Evolutionary conservation across 305 asterid genomes (phyloP), one percentile per base, ranked within the genome.

Genomic region (Rubia occidens): DNA sequence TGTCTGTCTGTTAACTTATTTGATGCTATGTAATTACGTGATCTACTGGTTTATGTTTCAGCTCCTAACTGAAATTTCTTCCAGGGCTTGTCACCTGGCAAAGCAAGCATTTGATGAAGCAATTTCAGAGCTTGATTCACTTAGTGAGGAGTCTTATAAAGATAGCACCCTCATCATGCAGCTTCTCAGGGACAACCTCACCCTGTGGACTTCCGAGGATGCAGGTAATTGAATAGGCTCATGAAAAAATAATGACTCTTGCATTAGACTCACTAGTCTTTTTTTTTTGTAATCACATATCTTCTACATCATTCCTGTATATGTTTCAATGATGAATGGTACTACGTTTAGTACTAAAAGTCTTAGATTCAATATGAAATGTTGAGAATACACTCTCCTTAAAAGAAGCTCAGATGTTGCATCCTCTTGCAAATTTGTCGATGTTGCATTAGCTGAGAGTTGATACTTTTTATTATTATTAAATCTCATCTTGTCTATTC

Each of bases 21-120:
- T 17, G 44, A 37, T 66, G 40, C 51, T 21, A 54, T 24, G 42
- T 51, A 26, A 67, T 69, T 40, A 60, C 55, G 62, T 43, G 26
- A 20, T 11, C 17, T 60, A 14, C 56, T 45, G 37, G 43, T 67
- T 17, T 51, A 62, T 73, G 29, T 60, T 67, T 71, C 55, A 67
- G 64, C 69, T 72, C 61, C 47, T 65, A 32, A 17, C 21, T 74
- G 18, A 29, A 61, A 55, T 72, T 69, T 79, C 69, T 72, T 72
- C 72, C 79, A 87, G 96, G 88, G 96, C 96, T 60, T 89, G 96
- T 78, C 96, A 89, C 82, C 87, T 89, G 58, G 96, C 95, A n/a
- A 90, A 90, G 78, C 97, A 90, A 81, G 97, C 97, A 70, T 88
- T 90, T 82, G 97, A 89, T 82, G 97, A 90, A 81, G 97, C 97